A percentile compares a stretch with the other conserved stretches of the same genome.
Conservation (phyloP, 2,329 filamentous ascomycete genomes). For the Fragosphaeria purpurea region DNA sequence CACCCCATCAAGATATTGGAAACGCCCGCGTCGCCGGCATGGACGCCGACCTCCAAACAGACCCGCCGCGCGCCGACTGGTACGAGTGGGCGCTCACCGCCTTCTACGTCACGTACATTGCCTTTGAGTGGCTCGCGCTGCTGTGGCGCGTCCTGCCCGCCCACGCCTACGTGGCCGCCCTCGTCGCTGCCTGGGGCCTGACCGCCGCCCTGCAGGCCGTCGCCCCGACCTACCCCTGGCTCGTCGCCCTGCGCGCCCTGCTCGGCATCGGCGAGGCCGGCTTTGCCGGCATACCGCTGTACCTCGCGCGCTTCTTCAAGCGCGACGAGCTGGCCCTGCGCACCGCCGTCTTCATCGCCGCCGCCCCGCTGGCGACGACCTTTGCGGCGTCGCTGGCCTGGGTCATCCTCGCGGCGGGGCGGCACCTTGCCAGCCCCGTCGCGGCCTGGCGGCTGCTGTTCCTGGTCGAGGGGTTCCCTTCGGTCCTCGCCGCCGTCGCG, state of each 20-base stretch:
- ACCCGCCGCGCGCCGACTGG: slow-evolving; percentile 32
- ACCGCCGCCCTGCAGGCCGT: slow-evolving; percentile 63
- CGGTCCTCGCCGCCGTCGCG: slow-evolving; percentile 60
- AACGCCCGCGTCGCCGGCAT: slow-evolving; percentile 56
- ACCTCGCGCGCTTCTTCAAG: slow-evolving; percentile 55
- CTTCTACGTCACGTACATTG: slow-evolving; percentile 55
- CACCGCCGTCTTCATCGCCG: slow-evolving; percentile 79
- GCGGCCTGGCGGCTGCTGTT: slow-evolving; percentile 82
- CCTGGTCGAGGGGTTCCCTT: slow-evolving; percentile 76
- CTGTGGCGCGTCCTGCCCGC: slow-evolving; percentile 51
- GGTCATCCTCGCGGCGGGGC: slow-evolving; percentile 60
- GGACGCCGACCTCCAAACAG: slow-evolving; percentile 48
- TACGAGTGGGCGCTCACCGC: slow-evolving; percentile 52
- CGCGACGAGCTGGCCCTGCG: slow-evolving; percentile 69
- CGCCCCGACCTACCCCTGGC: slow-evolving; percentile 51
- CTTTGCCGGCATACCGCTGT: slow-evolving; percentile 54
- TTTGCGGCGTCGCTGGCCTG: slow-evolving; percentile 75
- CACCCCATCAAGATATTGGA: slow-evolving; percentile 40
- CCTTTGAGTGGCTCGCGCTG: slow-evolving; percentile 55
- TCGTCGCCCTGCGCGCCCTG: slow-evolving; percentile 45
- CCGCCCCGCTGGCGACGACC: slow-evolving; percentile 69
- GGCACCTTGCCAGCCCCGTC: slow-evolving; percentile 39
- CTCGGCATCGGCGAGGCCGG: slow-evolving; percentile 57
- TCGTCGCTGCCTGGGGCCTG: slow-evolving; percentile 72
- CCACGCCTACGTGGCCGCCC: slow-evolving; percentile 46